Evolutionary conservation across 2,329 filamentous ascomycete genomes (phyloP), one percentile per base, ranked within the genome.

Genomic region (Pseudocercospora macadamiae): DNA sequence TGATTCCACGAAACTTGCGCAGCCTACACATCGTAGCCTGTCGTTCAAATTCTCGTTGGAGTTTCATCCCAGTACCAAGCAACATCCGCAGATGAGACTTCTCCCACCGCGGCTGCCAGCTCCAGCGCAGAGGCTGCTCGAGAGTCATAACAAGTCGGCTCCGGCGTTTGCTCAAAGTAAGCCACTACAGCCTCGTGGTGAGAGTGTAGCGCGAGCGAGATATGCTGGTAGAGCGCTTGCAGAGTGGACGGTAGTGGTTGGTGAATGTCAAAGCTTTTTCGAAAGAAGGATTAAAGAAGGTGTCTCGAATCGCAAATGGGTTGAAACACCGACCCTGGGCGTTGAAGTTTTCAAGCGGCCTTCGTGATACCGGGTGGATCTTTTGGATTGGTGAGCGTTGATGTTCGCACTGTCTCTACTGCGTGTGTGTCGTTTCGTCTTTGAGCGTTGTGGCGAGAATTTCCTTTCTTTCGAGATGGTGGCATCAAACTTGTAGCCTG

Each of bases 231-330:
- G 89, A 18, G 87, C 90, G 0, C 79, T 95, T 44, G 89, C 89
- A 0, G 90, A 95, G 73, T 95, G 90, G 90, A 80, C 82, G 18
- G 77, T 90, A 16, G 83, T 93, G 18, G 85, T 92, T 14, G 83
- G 84, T 56, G 90, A 95, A 72, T 91, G 87, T 77, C 91, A 93
- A 75, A 90, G 86, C 69, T 95, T 93, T 73, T 85, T 91, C 28
- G 89, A 93, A 59, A 81, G 90, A 45, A 83, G 90, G 55, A 86
- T 86, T 52, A 85, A 86, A 47, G 90, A 95, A 71, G 90, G 90
- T 44, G 84, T 92, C 8, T 80, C 84, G 2, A 78, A 79, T 0
- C 82, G 91, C 60, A 80, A 78, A 64, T 85, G 87, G 42, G 86
- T 93, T 39, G 90, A 93, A 73, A 86, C 88, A 39, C 87, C 87